A percentile compares a stretch with the other conserved stretches of the same genome.
Conservation (phyloP, 176 grass and related monocot genomes). For the Ananas comosus region DNA sequence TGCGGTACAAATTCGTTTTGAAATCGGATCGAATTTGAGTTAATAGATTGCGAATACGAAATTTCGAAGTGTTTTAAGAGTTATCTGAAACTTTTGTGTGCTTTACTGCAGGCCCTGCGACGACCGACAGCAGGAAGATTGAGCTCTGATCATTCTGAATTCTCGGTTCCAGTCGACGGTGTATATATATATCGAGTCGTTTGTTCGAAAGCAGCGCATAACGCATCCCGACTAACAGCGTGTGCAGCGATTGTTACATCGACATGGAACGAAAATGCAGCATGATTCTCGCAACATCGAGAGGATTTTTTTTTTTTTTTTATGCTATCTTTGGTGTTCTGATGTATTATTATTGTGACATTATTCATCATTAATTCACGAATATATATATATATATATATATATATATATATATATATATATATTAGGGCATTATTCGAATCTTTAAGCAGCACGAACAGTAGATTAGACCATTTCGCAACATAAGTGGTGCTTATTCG, state of each 20-base stretch:
- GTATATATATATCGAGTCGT: slow-evolving; percentile 15
- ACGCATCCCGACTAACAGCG: background rate
- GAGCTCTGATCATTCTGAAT: slow-evolving; percentile 22
- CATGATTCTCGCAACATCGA: no score
- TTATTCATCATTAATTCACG: no score
- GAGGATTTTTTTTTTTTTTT: no score
- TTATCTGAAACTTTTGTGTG: background rate
- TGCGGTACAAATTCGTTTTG: background rate
- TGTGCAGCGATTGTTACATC: background rate
- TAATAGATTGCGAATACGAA: slow-evolving; percentile 9
- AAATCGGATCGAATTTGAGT: background rate
- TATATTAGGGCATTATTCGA: no score
- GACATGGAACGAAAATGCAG: background rate
- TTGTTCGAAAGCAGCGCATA: background rate
- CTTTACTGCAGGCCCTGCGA: slow-evolving; percentile 13
- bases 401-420: no score
- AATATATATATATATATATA: no score
- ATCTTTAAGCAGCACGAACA: no score
- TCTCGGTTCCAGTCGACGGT: background rate
- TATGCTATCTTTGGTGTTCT: no score
- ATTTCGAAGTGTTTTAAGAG: background rate
- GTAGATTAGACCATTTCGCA: no score
- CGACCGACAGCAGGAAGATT: slow-evolving; percentile 12
- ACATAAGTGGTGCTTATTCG: background rate
- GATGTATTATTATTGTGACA: no score